Evolutionary conservation across 179 eudicot genomes (phyloP).

Genomic region (Gypsophila paniculata): DNA sequence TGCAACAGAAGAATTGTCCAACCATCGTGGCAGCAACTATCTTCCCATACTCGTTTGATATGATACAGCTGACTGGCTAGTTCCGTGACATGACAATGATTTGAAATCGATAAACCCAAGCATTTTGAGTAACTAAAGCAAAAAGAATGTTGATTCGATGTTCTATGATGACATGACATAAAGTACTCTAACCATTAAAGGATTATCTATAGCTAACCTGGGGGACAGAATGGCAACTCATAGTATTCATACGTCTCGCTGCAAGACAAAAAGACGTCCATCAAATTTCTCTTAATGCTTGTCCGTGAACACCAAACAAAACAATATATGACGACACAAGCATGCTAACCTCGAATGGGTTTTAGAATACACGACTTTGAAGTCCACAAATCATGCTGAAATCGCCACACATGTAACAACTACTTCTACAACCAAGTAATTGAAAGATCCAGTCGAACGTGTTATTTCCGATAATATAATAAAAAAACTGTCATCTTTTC

Average conservation of each 20-base stretch:
- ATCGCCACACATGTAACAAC: not conserved
- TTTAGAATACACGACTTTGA: not conserved
- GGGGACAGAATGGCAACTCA: conserved; percentile 70
- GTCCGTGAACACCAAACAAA: not conserved
- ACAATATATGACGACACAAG: not conserved
- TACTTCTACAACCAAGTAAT: not conserved
- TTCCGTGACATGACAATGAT: not conserved
- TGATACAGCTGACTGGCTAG: not conserved
- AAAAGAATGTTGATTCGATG: not conserved
- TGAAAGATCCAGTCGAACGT: not conserved
- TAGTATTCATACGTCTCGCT: conserved; percentile 76
- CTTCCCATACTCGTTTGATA: not conserved
- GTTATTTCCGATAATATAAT: too few relatives aligned
- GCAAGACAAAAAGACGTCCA: conserved; percentile 35
- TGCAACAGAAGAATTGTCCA: not conserved
- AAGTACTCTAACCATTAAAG: conserved; percentile 14
- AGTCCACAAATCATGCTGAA: not conserved
- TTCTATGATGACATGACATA: not conserved
- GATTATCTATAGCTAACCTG: conserved; percentile 51
- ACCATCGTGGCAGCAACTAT: not conserved
- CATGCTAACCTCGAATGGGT: not conserved
- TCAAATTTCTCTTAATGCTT: conserved; percentile 2
- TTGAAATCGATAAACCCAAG: not conserved
- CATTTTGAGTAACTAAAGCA: not conserved
- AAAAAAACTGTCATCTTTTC: too few relatives aligned